Percentiles rank a stretch among this genome's conserved stretches.
phyloP scores from a whole-genome alignment of 1,139 yeast species.

The Lodderomyces metapsilosis region DNA sequence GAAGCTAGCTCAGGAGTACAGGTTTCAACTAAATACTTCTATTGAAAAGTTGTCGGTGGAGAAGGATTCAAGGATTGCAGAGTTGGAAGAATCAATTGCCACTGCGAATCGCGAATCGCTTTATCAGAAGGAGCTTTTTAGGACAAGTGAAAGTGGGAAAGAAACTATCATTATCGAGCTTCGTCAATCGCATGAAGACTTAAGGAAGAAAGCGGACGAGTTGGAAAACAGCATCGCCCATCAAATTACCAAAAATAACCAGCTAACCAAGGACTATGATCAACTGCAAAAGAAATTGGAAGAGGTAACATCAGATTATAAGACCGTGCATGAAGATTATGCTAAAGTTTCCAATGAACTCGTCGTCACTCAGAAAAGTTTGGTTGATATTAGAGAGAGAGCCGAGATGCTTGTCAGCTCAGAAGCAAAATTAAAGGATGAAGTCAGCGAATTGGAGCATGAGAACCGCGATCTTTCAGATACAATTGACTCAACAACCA shows the following conservation, averaged over 20 bases:
- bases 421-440: background rate
- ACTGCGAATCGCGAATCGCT: conserved; percentile 9
- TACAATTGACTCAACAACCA: background rate
- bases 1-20: conserved; percentile 22
- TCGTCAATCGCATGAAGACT: conserved; percentile 7
- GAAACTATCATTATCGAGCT: conserved; percentile 12
- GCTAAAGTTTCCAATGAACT: conserved; percentile 9
- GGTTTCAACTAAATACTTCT: conserved; percentile 28
- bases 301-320: conserved; percentile 6
- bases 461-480: background rate
- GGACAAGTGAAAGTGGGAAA: conserved; percentile 8
- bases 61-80: conserved; percentile 24
- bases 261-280: conserved; percentile 5
- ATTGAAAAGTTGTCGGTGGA: conserved; percentile 29
- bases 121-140: conserved; percentile 3
- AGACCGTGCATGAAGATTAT: conserved; percentile 7
- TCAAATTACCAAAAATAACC: conserved; percentile 9
- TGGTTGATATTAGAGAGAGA: background rate
- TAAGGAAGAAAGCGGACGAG: conserved; percentile 7
- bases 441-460: background rate
- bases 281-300: conserved; percentile 4
- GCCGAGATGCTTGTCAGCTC: background rate
- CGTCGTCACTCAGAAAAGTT: conserved; percentile 4
- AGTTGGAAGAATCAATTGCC: conserved; percentile 8
- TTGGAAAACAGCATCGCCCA: conserved; percentile 6